These are phyloP conservation scores for Eragrostis tef DNA, from an alignment of 202 grass and related monocot species.

Conservation along the genomic window DNA sequence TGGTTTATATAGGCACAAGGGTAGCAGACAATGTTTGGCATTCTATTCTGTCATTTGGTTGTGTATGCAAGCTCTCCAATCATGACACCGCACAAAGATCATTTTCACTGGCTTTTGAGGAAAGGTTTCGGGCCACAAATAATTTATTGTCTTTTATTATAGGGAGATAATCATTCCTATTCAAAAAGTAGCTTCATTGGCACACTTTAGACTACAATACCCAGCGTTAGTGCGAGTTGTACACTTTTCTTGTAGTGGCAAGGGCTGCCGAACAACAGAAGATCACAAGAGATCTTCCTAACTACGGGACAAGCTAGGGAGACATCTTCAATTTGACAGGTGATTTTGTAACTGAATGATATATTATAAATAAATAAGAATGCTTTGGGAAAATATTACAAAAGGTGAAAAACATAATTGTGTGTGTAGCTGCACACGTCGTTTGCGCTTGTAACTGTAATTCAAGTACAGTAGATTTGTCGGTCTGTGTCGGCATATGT, in stretches of 20 bases:
- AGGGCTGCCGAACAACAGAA: neutral
- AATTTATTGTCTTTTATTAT: neutral
- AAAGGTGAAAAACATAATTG: neutral
- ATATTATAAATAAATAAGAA: no score
- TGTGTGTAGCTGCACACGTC: no score
- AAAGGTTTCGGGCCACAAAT: neutral
- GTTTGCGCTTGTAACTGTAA: no score
- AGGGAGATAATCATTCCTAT: neutral
- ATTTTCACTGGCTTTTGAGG: neutral
- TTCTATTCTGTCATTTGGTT: no score
- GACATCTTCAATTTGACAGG: neutral
- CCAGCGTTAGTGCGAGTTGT: neutral
- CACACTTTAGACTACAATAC: no score
- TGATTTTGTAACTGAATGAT: no score
- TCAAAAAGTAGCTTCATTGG: neutral
- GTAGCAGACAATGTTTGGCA: neutral
- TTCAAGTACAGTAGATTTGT: no score
- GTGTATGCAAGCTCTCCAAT: no score
- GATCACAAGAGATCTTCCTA: neutral
- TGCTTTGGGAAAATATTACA: no score
- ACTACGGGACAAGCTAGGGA: neutral
- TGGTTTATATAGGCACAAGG: constrained; percentile 49
- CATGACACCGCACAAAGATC: no score
- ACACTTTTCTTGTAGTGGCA: neutral
- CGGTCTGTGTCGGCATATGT: no score